A percentile compares a stretch with the other conserved stretches of the same genome.
Conservation (phyloP, 805 yeast genomes). For the Ogataea saltuana region DNA sequence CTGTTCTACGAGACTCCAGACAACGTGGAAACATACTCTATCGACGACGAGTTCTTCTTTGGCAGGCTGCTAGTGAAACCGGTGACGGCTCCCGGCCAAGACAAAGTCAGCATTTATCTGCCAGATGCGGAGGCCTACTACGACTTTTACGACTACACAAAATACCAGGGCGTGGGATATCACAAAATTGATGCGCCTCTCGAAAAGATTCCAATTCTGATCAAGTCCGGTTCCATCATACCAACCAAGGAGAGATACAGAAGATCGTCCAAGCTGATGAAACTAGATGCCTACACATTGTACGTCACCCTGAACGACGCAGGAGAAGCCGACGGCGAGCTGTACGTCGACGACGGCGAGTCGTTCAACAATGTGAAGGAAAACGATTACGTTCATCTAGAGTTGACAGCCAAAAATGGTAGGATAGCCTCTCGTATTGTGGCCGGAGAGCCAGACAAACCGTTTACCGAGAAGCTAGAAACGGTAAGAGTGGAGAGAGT, state of each 20-base stretch:
- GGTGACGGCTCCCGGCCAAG: conserved; percentile 56
- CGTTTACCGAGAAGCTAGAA: conserved; percentile 29
- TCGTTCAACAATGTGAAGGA: conserved; percentile 59
- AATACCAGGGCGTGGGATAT: conserved; percentile 40
- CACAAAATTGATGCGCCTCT: conserved; percentile 47
- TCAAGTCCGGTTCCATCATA: conserved; percentile 78
- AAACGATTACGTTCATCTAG: conserved; percentile 45
- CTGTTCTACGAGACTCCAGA: conserved; percentile 57
- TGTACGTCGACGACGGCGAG: conserved; percentile 87
- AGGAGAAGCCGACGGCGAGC: conserved; percentile 47
- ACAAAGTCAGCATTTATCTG: conserved; percentile 43
- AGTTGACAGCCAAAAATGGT: conserved; percentile 33
- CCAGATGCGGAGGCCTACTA: conserved; percentile 61
- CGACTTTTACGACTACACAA: conserved; percentile 45
- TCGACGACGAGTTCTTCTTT: conserved; percentile 83
- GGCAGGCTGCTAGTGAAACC: conserved; percentile 81
- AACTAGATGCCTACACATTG: conserved; percentile 76
- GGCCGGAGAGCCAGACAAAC: conserved; percentile 23
- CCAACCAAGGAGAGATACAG: conserved; percentile 72
- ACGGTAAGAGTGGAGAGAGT: conserved; percentile 55
- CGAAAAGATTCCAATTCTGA: conserved; percentile 64
- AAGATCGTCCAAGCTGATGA: conserved; percentile 76
- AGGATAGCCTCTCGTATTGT: conserved; percentile 31
- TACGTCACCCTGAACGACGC: conserved; percentile 54
- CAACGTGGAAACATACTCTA: conserved; percentile 46